Evolutionary conservation across 441 rosid genomes (phyloP), one percentile per base, ranked within the genome.

Genomic region (Populus hybrid): DNA sequence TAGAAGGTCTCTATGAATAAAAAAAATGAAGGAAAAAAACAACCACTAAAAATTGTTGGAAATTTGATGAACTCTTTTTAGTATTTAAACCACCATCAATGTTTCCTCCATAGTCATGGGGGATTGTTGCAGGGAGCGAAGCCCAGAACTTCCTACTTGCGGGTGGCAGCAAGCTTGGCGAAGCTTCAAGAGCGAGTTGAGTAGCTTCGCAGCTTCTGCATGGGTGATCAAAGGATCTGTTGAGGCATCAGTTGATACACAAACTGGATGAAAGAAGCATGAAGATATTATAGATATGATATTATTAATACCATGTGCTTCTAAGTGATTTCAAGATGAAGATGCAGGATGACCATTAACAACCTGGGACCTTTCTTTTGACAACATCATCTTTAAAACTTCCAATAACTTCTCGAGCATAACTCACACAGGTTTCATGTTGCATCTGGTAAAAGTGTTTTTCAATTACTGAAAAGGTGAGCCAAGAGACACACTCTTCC

Each of bases 141-240:
- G 77, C 74, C 99, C 98, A 75, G 93, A 94, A 81, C 97, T 94
- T 83, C 99, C 99, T 28, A 96, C 98, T 94, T 96, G 99, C 77
- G 99, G 99, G 81, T 96, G 98, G 86, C 99, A 96, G 82, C 99
- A 96, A 82, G 99, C 99, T 83, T 96, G 99, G 67, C 99, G 99
- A 88, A 96, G 97, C 86, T 94, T 96, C 90, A 96, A 87, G 82
- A 96, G 98, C 2, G 99, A 93, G 77, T 88, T 93, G 81, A 96
- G 84, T 77, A 96, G 88, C 86, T 96, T 94, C 76, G 90, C 91
- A 84, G 99, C 97, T 78, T 94, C 98, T 16, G 85, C 83, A 72
- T 94, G 97, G 74, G 98, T 91, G 84, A 94, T 88, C 68, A 90
- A 76, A 80, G 85, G 90, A 85, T 92, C 88, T 31, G 78, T 28